phyloP scores from a whole-genome alignment of 805 yeast species.

The Candida anglica region DNA sequence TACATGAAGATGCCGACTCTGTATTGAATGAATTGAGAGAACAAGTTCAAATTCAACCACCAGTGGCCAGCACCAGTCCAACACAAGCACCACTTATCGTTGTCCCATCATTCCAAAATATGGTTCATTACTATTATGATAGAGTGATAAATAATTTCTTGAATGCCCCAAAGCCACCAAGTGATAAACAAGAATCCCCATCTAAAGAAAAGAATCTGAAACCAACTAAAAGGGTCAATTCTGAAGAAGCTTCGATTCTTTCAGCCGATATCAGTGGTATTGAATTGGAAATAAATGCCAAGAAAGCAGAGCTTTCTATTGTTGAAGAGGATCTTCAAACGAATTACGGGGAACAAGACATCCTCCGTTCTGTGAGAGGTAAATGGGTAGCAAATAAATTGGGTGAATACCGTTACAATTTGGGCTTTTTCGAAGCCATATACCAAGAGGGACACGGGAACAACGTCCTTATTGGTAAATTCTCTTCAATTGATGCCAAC shows the following conservation, averaged over 20 bases:
- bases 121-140: slow-evolving; percentile 20
- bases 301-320: slow-evolving; percentile 10
- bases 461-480: slow-evolving; percentile 49
- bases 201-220: background rate
- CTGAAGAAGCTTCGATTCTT: slow-evolving; percentile 3
- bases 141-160: slow-evolving; percentile 1
- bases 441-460: slow-evolving; percentile 52
- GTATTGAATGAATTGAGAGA: background rate
- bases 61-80: too few species aligned
- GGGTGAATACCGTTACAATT: slow-evolving; percentile 69
- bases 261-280: slow-evolving; percentile 10
- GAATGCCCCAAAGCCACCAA: background rate
- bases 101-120: slow-evolving; percentile 17
- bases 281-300: slow-evolving; percentile 12
- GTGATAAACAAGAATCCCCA: background rate
- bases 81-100: background rate
- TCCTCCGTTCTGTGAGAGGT: slow-evolving; percentile 55
- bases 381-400: slow-evolving; percentile 44
- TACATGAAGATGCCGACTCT: background rate
- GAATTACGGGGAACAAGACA: slow-evolving; percentile 59
- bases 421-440: slow-evolving; percentile 54
- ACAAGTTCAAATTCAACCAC: too few species aligned
- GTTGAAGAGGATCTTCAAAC: slow-evolving; percentile 18
- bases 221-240: background rate
- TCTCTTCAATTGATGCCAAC: slow-evolving; percentile 18